phyloP scores from a whole-genome alignment of 192 early-diverging fungal species.

The Backusella tarrabulga region DNA sequence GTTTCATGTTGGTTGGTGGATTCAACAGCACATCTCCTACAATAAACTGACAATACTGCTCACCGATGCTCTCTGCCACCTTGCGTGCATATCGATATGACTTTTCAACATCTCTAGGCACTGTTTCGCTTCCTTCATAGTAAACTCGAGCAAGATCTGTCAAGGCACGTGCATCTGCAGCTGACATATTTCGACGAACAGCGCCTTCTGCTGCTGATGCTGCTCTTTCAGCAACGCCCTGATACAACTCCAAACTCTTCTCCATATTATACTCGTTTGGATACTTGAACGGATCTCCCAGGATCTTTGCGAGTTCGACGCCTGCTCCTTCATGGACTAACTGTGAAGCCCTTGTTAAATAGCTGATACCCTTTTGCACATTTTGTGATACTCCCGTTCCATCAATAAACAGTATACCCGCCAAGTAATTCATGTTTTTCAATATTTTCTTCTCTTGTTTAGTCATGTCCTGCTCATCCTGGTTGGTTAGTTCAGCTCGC shows the following conservation, averaged over 20 bases:
- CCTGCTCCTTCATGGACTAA: conserved; percentile 22
- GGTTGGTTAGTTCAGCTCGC: neutral
- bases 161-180: conserved; percentile 28
- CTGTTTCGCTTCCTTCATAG: conserved; percentile 29
- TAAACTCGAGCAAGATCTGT: conserved; percentile 29
- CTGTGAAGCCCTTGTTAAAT: conserved; percentile 15
- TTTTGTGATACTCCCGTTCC: conserved; percentile 22
- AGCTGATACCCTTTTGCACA: conserved; percentile 2
- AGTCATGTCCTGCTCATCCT: neutral
- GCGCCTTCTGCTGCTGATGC: neutral
- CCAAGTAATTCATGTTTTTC: conserved; percentile 23
- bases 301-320: conserved; percentile 21
- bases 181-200: neutral
- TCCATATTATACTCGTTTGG: conserved; percentile 21
- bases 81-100: conserved; percentile 29
- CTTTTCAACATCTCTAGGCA: conserved; percentile 21
- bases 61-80: conserved; percentile 27
- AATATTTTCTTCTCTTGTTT: conserved; percentile 7
- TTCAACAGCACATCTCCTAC: conserved; percentile 29
- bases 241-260: conserved; percentile 24
- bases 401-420: conserved; percentile 23
- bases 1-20: neutral
- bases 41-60: conserved; percentile 37
- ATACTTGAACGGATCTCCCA: conserved; percentile 29
- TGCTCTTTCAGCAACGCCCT: conserved; percentile 13